A percentile compares a stretch with the other conserved stretches of the same genome.
Conservation (phyloP, 2,329 filamentous ascomycete genomes). For the Madurella fahalii region DNA sequence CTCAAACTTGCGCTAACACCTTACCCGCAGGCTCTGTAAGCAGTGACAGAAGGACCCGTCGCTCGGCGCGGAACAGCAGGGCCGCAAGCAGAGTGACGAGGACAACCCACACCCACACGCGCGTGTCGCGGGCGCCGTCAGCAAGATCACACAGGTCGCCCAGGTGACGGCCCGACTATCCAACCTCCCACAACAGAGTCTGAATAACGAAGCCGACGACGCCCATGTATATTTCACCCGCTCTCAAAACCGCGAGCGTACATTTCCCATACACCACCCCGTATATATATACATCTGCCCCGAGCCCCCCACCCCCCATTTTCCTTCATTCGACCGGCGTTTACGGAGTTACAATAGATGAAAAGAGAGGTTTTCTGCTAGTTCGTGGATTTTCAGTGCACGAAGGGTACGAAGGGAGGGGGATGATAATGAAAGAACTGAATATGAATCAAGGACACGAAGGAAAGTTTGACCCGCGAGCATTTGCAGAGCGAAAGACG, state of each 20-base stretch:
- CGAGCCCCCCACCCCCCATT: neutral
- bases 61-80: conserved; percentile 22
- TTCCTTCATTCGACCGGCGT: conserved; percentile 4
- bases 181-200: neutral
- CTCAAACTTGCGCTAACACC: conserved; percentile 19
- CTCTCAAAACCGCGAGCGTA: neutral
- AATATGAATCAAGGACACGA: conserved; percentile 1
- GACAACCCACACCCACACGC: conserved; percentile 26
- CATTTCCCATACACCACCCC: neutral
- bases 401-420: neutral
- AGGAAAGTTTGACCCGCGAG: neutral
- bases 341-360: conserved; percentile 4
- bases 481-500: neutral
- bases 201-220: neutral
- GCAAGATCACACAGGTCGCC: conserved; percentile 18
- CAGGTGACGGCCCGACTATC: neutral
- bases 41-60: conserved; percentile 26
- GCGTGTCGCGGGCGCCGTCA: conserved; percentile 27
- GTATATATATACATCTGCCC: conserved; percentile 9
- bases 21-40: conserved; percentile 39
- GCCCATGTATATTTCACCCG: neutral
- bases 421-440: neutral
- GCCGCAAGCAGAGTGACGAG: conserved; percentile 27
- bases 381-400: neutral
- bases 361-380: neutral